A percentile compares a stretch with the other conserved stretches of the same genome.
Evolutionary conservation across 129 eudicot species (phyloP).

Genomic region (Lactuca saligna): DNA sequence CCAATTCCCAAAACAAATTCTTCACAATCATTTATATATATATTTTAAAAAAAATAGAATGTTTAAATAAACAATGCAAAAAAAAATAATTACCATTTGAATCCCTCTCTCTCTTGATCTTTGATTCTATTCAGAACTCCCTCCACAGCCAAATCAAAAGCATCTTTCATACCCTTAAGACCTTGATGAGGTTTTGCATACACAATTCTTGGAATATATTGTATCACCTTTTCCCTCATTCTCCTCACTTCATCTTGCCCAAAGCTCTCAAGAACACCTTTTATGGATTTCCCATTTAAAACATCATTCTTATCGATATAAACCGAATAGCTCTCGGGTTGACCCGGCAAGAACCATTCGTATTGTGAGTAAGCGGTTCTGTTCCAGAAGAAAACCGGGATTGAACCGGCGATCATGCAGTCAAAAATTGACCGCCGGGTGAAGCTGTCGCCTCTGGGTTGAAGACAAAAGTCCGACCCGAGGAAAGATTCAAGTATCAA

Average conservation of each 20-base stretch:
- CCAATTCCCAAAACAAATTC: slow-evolving; percentile 3
- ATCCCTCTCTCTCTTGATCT: slow-evolving; percentile 57
- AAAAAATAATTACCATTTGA: slow-evolving; percentile 52
- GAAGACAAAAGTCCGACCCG: slow-evolving; percentile 75
- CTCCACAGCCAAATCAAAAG: slow-evolving; percentile 83
- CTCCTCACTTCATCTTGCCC: slow-evolving; percentile 49
- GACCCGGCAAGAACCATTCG: slow-evolving; percentile 84
- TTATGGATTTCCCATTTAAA: slow-evolving; percentile 68
- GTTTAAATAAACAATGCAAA: not conserved
- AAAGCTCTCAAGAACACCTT: slow-evolving; percentile 48
- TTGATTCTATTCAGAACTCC: slow-evolving; percentile 74
- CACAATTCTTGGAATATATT: slow-evolving; percentile 64
- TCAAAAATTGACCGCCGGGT: slow-evolving; percentile 88
- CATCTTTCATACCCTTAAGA: slow-evolving; percentile 64
- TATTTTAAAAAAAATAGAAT: slow-evolving; percentile 2
- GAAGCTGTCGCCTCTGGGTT: slow-evolving; percentile 91
- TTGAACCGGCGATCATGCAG: slow-evolving; percentile 96
- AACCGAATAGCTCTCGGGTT: slow-evolving; percentile 76
- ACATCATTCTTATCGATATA: slow-evolving; percentile 72
- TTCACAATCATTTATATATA: not conserved
- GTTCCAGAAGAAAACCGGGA: slow-evolving; percentile 92
- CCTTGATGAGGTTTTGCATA: slow-evolving; percentile 66
- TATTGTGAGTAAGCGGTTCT: slow-evolving; percentile 84
- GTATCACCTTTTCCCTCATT: slow-evolving; percentile 89
- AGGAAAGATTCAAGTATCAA: slow-evolving; percentile 74